Evolutionary conservation across 768 basidiomycete genomes (phyloP), one percentile per base, ranked within the genome.

Genomic region (Agrocybe pediades): DNA sequence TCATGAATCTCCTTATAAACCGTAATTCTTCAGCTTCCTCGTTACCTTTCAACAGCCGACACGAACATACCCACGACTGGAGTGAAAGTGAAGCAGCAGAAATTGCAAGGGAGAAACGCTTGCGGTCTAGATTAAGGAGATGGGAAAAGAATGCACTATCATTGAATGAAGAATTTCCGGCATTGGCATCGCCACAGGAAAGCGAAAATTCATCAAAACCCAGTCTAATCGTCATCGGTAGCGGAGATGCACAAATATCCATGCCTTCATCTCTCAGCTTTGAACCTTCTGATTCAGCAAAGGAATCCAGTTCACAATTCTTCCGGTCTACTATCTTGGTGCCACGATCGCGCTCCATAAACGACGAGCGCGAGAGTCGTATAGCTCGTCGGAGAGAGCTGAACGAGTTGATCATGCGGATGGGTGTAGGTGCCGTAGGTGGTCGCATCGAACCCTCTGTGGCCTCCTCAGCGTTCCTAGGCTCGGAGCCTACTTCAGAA

Each of bases 371-470:
- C 41, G 68, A 73, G 7, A 80, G 74, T 46, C 82, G 92, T 42
- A 74, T 86, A 55, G 70, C 73, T 3, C 74, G 92, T 29, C 76
- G 92, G 53, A 75, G 83, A 52, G 87, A 92, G 60, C 82, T 92
- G 50, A 94, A 94, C 65, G 86, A 90, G 62, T 71, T 94, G 41
- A 85, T 82, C 0, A 87, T 91, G 78, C 82, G 89, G n/a, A 90
- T 92, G 84, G 92, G 83, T 5, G 76, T 92, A 30, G 88, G 87
- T 27, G 80, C 81, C 0, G 78, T 91, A 6, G 92, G 92, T 9
- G 92, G 92, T 9, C 62, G 73, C 6, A 63, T 92, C 6, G 84
- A 83, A 41, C 59, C 66, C 23, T 65, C 69, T 26, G 64, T 71
- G 53, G 75, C 73, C 9, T 59, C 58, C 20, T 54, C 62, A n/a